phyloP scores from a whole-genome alignment of 108 stramenopile genomes.

The Cylindrotheca closterium region DNA sequence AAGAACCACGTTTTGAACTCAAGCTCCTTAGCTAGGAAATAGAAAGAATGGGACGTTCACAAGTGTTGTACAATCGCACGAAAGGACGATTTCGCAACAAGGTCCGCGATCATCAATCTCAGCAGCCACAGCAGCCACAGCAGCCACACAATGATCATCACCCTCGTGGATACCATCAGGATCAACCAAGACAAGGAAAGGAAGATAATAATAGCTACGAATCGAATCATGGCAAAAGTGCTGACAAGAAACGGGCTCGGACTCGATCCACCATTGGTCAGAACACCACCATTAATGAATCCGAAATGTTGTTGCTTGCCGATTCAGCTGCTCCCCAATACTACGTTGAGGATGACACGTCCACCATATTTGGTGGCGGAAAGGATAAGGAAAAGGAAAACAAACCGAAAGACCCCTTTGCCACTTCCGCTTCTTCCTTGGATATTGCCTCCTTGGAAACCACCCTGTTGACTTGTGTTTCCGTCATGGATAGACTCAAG shows the following conservation, averaged over 20 bases:
- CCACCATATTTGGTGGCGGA: conserved; percentile 1
- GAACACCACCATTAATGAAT: neutral
- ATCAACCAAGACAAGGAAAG: neutral
- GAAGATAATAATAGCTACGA: neutral
- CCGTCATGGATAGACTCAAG: conserved; percentile 18
- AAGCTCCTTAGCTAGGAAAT: too few species aligned
- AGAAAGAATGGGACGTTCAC: conserved; percentile 34
- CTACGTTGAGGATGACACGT: neutral
- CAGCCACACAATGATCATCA: neutral
- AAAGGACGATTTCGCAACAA: conserved; percentile 26
- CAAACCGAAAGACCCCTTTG: neutral
- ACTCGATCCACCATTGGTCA: conserved; percentile 12
- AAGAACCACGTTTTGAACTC: too few species aligned
- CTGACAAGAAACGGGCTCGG: neutral
- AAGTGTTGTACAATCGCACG: conserved; percentile 37
- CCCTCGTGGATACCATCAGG: neutral
- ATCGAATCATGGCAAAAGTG: neutral
- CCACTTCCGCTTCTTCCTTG: neutral
- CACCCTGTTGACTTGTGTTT: conserved; percentile 10
- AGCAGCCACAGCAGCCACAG: conserved; percentile 3
- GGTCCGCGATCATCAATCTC: neutral
- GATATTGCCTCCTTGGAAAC: conserved; percentile 26
- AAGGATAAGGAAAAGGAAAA: neutral
- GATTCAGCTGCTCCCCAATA: neutral
- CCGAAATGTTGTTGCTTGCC: neutral